Conservation (phyloP, 495 filamentous ascomycete species). For the Podospora fimiseda region DNA sequence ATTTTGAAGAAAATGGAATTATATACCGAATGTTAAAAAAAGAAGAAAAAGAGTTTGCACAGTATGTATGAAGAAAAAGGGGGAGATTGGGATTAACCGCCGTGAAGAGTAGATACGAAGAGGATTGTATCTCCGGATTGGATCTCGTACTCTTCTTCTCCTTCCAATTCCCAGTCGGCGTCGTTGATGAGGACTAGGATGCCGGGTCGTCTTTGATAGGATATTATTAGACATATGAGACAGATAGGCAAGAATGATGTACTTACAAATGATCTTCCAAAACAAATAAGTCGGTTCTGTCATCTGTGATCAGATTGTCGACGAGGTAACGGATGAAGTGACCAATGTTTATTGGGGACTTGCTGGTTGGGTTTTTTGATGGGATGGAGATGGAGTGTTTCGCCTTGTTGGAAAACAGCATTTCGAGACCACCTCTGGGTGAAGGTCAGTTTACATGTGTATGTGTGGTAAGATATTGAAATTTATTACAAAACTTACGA, state of each 20-base stretch:
- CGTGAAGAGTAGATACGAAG: slow-evolving; percentile 97
- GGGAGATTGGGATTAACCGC: slow-evolving; percentile 50
- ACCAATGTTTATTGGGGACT: slow-evolving; percentile 55
- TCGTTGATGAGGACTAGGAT: slow-evolving; percentile 97
- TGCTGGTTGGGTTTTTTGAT: slow-evolving; percentile 48
- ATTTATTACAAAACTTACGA: slow-evolving; percentile 19
- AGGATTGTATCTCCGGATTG: slow-evolving; percentile 78
- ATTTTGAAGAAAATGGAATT: no score
- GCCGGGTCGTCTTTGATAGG: slow-evolving; percentile 68
- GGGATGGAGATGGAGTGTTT: slow-evolving; percentile 67
- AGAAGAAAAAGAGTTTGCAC: no score
- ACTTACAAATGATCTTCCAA: slow-evolving; percentile 81
- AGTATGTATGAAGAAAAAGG: background rate
- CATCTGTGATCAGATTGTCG: slow-evolving; percentile 75
- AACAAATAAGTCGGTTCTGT: slow-evolving; percentile 83
- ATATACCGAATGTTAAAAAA: no score
- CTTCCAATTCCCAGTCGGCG: slow-evolving; percentile 96
- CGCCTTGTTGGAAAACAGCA: slow-evolving; percentile 79
- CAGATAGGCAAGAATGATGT: background rate
- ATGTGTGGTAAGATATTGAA: slow-evolving; percentile 1
- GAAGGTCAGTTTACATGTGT: background rate
- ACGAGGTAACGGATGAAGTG: slow-evolving; percentile 77
- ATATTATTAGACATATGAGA: background rate
- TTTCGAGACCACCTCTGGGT: slow-evolving; percentile 83
- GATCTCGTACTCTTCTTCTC: slow-evolving; percentile 82